These are phyloP conservation scores for Astragalus membranaceus DNA, from an alignment of 306 rosid species.

Conservation along the genomic window DNA sequence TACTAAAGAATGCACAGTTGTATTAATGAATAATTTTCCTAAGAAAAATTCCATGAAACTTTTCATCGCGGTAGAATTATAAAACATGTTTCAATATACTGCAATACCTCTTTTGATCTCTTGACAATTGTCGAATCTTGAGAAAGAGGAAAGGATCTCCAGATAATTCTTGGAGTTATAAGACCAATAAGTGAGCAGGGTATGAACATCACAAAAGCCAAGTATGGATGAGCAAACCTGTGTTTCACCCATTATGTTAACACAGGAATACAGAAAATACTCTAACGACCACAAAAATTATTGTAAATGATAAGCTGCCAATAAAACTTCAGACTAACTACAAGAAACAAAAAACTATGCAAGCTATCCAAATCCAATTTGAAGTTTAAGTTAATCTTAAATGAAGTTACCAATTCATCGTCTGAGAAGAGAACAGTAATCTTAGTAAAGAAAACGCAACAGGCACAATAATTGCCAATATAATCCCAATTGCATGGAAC, in stretches of 20 bases:
- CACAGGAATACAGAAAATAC: too few relatives aligned
- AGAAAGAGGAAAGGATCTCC: slow-evolving; percentile 59
- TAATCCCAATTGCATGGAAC: too few relatives aligned
- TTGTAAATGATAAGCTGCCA: slow-evolving; percentile 24
- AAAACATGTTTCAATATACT: neutral
- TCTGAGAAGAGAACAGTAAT: slow-evolving; percentile 48
- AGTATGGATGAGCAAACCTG: too few relatives aligned
- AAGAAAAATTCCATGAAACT: neutral
- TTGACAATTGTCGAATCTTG: slow-evolving; percentile 50
- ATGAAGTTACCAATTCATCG: slow-evolving; percentile 85
- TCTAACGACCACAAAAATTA: too few relatives aligned
- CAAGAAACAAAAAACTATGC: neutral
- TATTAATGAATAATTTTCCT: too few relatives aligned
- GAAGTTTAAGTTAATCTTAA: neutral
- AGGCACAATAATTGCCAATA: slow-evolving; percentile 68
- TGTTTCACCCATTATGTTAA: too few relatives aligned
- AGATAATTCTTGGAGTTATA: slow-evolving; percentile 65
- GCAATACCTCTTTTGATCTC: too few relatives aligned
- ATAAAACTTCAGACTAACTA: slow-evolving; percentile 3
- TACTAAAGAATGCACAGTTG: neutral
- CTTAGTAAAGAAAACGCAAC: slow-evolving; percentile 57
- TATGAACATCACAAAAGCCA: too few relatives aligned
- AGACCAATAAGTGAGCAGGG: slow-evolving; percentile 81
- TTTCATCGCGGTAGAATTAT: neutral
- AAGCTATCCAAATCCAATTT: neutral